Evolutionary conservation across 805 yeast species (phyloP), one percentile per base, ranked within the genome.

Genomic region (Sugiyamaella lignohabitans): DNA sequence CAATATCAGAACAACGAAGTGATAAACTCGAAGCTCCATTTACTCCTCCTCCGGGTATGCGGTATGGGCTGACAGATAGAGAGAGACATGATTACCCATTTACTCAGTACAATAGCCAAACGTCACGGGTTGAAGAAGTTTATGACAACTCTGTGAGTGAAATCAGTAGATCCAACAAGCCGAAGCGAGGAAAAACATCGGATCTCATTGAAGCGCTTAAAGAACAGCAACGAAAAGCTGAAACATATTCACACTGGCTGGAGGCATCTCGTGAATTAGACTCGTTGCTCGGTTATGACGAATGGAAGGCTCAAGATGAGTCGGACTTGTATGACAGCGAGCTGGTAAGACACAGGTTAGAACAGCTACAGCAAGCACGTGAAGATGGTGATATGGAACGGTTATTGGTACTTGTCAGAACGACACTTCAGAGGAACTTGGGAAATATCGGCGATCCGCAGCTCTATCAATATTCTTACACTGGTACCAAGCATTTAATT

Each of bases 371-470:
- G 38, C 61, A 63, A 2, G 86, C 89, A 0, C 71, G 97, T 29
- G 36, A 61, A 16, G 58, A 66, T 14, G 72, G 75, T 22, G 85
- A 93, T 59, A 76, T 75, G 55, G 69, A 76, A 47, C 71, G 74
- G 38, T 64, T 91, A 29, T 63, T 91, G 11, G 87, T 85, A 56
- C 67, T 86, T 11, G 79, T 93, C 2, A 66, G 98, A 49, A 91
- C 96, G 0, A 79, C 84, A 20, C 84, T 96, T 85, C 75, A 78
- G 2, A 71, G 98, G 52, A 86, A 88, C 59, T 64, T 87, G 45
- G 98, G 95, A 1, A 84, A 87, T 55, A 85, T 88, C 71, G 94
- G 95, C 1, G 84, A 88, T 62, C 76, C 81, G 17, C 77, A 80
- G 54, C 69, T 93, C 14, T 93, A 86, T 63, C 69, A 82, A 38